Base-by-base conservation (phyloP, 306 rosid genomes). In the Acacia confusa region DNA sequence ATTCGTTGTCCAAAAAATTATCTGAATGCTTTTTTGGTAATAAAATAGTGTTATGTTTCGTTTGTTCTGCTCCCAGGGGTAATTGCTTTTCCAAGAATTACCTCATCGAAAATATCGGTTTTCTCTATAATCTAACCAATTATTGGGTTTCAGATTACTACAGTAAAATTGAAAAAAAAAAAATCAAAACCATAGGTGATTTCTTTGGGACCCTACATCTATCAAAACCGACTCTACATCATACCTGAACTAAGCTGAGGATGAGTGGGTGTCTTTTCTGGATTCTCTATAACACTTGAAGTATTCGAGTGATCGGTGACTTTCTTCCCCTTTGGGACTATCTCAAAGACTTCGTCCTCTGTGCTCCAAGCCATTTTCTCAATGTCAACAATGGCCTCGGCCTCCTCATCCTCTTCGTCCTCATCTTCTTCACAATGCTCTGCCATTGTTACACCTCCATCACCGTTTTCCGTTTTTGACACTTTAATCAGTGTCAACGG, bases 281-380 rank as follows among this genome's bases (percentile, higher is more conserved):
- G 74, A 79, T 22, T 25, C 57, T 72, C 81, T 22, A 13, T 14
- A n/a, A 45, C 27, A 78, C 43, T 68, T 22, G 78, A 61, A 44
- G 66, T 65, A 43, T 77, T 71, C 57, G 44, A 19, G n/a, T 76
- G 47, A 68, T 75, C 70, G n/a, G 6, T 44, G n/a, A 57, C 52
- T 67, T 27, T 65, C 52, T 80, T 74, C 3, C 34, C 67, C 9
- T 66, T 32, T 1, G 41, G 66, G 28, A 64, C 60, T 30, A 71
- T 70, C 50, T 78, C 81, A 34, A 20, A 32, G 50, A 78, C 77
- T 16, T 84, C 89, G 57, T 85, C 82, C 45, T 86, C 88, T 0
- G 84, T 79, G 74, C 88, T 86, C 86, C 89, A 86, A 30, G 78
- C 78, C 77, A 44, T 81, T 22, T 82, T 83, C 66, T 88, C 89